These are phyloP conservation scores for Torulaspora globosa DNA, from an alignment of 1,139 yeast species.

Conservation along the genomic window DNA sequence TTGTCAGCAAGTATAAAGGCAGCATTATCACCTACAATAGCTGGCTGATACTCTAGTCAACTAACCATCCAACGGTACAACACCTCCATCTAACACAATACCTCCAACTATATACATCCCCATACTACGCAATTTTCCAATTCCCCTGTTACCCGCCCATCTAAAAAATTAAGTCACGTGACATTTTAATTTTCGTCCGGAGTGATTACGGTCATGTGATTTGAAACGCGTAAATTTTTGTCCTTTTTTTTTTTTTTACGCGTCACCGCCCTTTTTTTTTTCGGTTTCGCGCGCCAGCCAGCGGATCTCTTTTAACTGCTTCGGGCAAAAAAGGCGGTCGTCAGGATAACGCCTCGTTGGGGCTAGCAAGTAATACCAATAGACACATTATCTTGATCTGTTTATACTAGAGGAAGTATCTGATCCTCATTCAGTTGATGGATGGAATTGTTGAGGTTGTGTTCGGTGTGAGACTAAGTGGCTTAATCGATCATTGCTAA, in stretches of 20 bases:
- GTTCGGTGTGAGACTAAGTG: too few species aligned
- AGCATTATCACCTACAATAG: conserved; percentile 43
- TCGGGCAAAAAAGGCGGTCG: conserved; percentile 8
- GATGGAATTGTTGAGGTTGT: too few species aligned
- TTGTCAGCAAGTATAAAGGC: conserved; percentile 83
- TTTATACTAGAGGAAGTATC: background rate
- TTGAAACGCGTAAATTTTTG: background rate
- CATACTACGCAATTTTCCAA: background rate
- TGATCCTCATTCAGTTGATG: background rate
- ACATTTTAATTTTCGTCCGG: too few species aligned
- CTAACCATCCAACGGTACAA: too few species aligned
- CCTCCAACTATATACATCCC: background rate
- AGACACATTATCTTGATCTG: background rate
- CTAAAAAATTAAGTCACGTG: too few species aligned
- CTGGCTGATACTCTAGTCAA: background rate
- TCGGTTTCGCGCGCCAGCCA: conserved; percentile 3
- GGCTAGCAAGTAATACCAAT: conserved; percentile 1
- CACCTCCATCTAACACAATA: background rate
- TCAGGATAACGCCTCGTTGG: conserved; percentile 6
- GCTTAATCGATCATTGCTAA: too few species aligned
- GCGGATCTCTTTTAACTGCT: conserved; percentile 9
- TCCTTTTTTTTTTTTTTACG: too few species aligned
- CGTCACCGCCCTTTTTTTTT: conserved; percentile 5
- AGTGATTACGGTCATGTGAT: background rate
- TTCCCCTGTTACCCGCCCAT: background rate